Evolutionary conservation across 139 green algal species (phyloP), one percentile per base, ranked within the genome.

Genomic region (Coelastrella sp.): DNA sequence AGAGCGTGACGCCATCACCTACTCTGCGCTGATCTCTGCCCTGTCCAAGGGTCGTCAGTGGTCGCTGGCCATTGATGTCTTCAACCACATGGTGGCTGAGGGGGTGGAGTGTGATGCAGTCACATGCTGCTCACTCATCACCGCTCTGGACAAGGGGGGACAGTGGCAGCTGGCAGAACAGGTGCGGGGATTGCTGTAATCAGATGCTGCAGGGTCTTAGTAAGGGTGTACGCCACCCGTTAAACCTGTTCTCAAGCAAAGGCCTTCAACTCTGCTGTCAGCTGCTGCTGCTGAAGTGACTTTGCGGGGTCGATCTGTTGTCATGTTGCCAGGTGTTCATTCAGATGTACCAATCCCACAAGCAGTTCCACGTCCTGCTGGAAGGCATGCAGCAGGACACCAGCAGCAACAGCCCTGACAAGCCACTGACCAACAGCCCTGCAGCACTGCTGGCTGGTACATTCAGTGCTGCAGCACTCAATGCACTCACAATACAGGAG

Each of bases 151-250:
- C 94, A 96, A 96, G 60, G 96, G 96, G 24, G 96, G 96, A 0
- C 95, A 98, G 92, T 99, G 97, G 97, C 96, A 98, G 92, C 92
- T 98, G 88, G 96, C 96, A 1, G 96, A 98, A 93, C 93, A 96
- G 92, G 93, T 97, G 63, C 5, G 83, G 63, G n/a, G n/a, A n/a
- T 20, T 70, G 14, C 14, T 20, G 63, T 70, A 70, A 12, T 20
- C 63, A 70, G 14, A 70, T 70, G 1, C 11, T 70, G 35, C 35
- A 49, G 35, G 35, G 35, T 49, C 35, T 49, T 49, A 49, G 35
- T 49, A 3, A 1, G 35, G 35, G 35, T 49, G 35, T 49, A 49
- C 35, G 35, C 35, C 35, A 49, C 35, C 35, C 35, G 3, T 49
- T 3, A 49, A 3, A 3, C 35, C 1, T 49, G 35, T 49, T 49